These are phyloP conservation scores for Nemania sp. DNA, from an alignment of 2,329 filamentous ascomycete species.

Conservation along the genomic window DNA sequence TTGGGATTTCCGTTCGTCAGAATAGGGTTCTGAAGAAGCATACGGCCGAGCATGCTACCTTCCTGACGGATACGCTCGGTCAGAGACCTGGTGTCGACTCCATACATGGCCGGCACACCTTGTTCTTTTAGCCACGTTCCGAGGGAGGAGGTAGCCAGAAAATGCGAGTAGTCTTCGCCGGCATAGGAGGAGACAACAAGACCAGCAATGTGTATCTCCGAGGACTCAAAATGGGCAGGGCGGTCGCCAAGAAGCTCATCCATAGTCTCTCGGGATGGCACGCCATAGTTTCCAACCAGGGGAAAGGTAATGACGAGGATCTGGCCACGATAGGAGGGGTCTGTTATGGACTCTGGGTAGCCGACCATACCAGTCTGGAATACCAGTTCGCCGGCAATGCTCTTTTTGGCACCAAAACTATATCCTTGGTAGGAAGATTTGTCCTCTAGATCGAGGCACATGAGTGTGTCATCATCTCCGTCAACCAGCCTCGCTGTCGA, in stretches of 20 bases:
- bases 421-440: constrained; percentile 89
- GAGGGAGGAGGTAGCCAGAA: constrained; percentile 86
- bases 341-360: constrained; percentile 91
- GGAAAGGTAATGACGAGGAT: constrained; percentile 97
- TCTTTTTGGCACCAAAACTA: constrained; percentile 95
- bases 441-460: constrained; percentile 92
- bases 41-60: constrained; percentile 93
- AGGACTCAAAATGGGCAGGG: constrained; percentile 91
- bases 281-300: constrained; percentile 95
- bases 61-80: constrained; percentile 94
- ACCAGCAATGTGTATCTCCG: constrained; percentile 90
- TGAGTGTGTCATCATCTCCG: constrained; percentile 61
- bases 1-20: constrained; percentile 50
- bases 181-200: constrained; percentile 90
- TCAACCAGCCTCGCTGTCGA: constrained; percentile 64
- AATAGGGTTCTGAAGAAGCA: constrained; percentile 72
- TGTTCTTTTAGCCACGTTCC: constrained; percentile 97
- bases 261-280: constrained; percentile 82
- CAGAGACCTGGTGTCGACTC: constrained; percentile 88
- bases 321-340: constrained; percentile 87
- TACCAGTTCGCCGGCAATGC: constrained; percentile 93
- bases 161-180: constrained; percentile 94
- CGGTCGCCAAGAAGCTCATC: constrained; percentile 85
- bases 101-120: constrained; percentile 90
- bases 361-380: constrained; percentile 99